Evolutionary conservation across 176 grass and related monocot genomes (phyloP).

Genomic region (Miscanthus lutarioriparius): DNA sequence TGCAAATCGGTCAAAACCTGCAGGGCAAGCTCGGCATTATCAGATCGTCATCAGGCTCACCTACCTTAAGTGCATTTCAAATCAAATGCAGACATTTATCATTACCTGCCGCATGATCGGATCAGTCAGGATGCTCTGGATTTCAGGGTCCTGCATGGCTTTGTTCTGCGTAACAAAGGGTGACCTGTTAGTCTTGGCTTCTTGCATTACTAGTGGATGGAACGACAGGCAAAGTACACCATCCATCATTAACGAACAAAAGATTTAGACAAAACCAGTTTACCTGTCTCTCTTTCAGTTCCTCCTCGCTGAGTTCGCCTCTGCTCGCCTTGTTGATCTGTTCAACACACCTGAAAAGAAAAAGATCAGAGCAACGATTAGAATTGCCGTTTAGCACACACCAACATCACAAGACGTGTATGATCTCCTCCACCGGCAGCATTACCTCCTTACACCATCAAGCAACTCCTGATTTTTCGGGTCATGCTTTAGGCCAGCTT

Average conservation of each 20-base stretch:
- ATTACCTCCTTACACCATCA: constrained; percentile 65
- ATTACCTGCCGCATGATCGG: constrained; percentile 90
- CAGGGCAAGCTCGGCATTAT: not conserved
- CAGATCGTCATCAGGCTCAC: not conserved
- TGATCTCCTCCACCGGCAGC: not conserved
- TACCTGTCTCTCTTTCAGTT: constrained; percentile 88
- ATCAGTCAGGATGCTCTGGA: constrained; percentile 80
- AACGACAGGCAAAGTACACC: not conserved
- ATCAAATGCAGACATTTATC: not conserved
- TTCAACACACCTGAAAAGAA: constrained; percentile 61
- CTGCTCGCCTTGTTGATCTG: constrained; percentile 78
- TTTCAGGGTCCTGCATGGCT: constrained; percentile 93
- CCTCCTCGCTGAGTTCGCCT: constrained; percentile 76
- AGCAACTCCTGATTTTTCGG: constrained; percentile 77
- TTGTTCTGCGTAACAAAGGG: constrained; percentile 51
- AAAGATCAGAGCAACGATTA: not conserved
- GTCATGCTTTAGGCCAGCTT: constrained; percentile 88
- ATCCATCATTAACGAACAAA: not conserved
- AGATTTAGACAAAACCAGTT: not conserved
- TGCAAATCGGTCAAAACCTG: constrained; percentile 86
- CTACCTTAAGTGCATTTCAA: not conserved
- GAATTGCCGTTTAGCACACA: not conserved
- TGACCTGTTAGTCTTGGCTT: not conserved
- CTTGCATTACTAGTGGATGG: not conserved
- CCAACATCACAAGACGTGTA: not conserved